These are phyloP conservation scores for Skeletonema grethae DNA, from an alignment of 108 stramenopile genomes.

Conservation along the genomic window DNA sequence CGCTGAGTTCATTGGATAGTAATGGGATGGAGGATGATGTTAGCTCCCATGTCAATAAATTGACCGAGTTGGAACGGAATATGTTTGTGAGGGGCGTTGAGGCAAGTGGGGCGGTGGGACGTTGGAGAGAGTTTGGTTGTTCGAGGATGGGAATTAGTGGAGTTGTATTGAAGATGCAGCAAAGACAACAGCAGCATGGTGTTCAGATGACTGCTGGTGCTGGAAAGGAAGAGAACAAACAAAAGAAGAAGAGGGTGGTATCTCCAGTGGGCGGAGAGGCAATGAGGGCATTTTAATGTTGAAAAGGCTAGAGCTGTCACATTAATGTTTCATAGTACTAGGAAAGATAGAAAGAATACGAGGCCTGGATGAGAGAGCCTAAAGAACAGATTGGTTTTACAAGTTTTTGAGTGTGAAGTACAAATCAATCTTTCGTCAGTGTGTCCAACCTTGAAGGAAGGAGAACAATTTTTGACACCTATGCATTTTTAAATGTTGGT, in stretches of 20 bases:
- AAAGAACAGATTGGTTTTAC: neutral
- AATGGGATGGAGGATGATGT: conserved; percentile 64
- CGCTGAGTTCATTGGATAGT: conserved; percentile 43
- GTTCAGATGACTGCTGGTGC: conserved; percentile 1
- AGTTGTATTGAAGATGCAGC: conserved; percentile 23
- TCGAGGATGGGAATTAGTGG: conserved; percentile 38
- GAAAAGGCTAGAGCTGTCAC: neutral
- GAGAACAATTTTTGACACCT: neutral
- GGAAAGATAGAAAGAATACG: neutral
- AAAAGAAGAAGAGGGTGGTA: conserved; percentile 1
- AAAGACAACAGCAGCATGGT: neutral
- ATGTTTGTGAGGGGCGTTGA: conserved; percentile 56
- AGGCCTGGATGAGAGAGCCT: neutral
- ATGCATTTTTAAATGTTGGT: neutral
- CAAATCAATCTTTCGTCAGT: neutral
- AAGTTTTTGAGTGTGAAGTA: neutral
- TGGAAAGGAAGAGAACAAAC: conserved; percentile 3
- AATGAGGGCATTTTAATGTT: conserved; percentile 1
- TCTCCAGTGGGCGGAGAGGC: conserved; percentile 5
- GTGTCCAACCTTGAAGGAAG: conserved; percentile 9
- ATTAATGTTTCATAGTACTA: neutral
- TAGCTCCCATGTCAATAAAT: conserved; percentile 33
- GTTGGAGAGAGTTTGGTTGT: conserved; percentile 59
- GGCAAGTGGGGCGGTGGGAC: conserved; percentile 43
- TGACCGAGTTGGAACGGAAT: conserved; percentile 59